Conservation (phyloP, 2,329 filamentous ascomycete genomes). For the Ceratocystis harringtonii region DNA sequence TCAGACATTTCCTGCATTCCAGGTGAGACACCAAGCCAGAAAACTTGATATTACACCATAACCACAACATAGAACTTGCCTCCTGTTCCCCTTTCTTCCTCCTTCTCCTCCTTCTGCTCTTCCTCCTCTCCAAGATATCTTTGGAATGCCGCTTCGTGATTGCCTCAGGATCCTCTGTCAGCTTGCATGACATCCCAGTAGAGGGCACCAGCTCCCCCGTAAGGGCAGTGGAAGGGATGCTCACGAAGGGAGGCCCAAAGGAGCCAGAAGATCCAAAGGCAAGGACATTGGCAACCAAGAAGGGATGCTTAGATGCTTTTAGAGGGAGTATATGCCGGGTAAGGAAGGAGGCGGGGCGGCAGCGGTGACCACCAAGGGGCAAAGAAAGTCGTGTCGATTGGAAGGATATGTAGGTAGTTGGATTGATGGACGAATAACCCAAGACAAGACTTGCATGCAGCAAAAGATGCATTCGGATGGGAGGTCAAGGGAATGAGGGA, state of each 20-base stretch:
- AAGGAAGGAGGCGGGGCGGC: background rate
- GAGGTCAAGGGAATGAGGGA: too few species aligned
- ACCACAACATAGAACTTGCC: background rate
- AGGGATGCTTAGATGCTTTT: background rate
- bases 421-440: background rate
- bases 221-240: background rate
- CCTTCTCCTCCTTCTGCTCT: too few species aligned
- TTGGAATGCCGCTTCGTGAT: slow-evolving; percentile 4
- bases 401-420: background rate
- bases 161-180: background rate
- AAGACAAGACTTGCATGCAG: background rate
- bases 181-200: background rate
- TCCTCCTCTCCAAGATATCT: too few species aligned
- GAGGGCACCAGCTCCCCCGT: too few species aligned
- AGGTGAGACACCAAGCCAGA: background rate
- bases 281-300: background rate
- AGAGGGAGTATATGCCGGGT: background rate
- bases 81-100: too few species aligned
- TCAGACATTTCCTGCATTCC: background rate
- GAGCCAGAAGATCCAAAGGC: background rate
- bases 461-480: too few species aligned
- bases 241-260: background rate
- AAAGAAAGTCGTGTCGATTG: background rate
- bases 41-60: slow-evolving; percentile 4
- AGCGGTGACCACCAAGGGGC: background rate